A percentile compares a stretch with the other conserved stretches of the same genome.
phyloP scores from a whole-genome alignment of 768 basidiomycete species.

The Lactarius hatsudake region DNA sequence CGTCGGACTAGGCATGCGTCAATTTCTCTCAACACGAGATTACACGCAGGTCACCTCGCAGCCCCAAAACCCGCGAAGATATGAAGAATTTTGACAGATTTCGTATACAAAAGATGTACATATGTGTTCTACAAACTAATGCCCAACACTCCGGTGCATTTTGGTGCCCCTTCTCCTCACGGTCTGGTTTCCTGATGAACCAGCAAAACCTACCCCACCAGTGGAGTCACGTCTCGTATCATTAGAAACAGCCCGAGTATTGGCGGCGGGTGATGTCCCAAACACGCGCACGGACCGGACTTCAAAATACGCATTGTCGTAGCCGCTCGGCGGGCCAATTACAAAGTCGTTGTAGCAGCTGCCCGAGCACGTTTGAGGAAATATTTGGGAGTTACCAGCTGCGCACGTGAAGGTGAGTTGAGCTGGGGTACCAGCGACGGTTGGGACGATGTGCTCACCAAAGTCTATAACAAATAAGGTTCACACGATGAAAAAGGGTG shows the following conservation, averaged over 20 bases:
- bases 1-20: no score
- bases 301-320: constrained; percentile 42
- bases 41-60: no score
- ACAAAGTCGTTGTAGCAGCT: constrained; percentile 36
- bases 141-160: no score
- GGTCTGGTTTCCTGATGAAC: neutral
- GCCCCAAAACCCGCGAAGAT: no score
- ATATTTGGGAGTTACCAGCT: constrained; percentile 15
- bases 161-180: neutral
- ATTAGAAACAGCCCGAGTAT: no score
- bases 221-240: neutral
- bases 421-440: neutral
- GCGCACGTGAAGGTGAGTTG: constrained; percentile 2
- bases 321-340: constrained; percentile 34
- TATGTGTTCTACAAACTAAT: no score
- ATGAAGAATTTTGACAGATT: no score
- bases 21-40: no score
- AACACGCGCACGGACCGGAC: constrained; percentile 39
- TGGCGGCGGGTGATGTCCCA: constrained; percentile 17
- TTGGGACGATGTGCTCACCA: constrained; percentile 1
- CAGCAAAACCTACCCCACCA: no score
- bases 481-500: neutral
- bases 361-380: constrained; percentile 19
- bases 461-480: neutral
- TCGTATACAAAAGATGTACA: no score